These are phyloP conservation scores for Alternaria gaisen DNA, from an alignment of 2,329 filamentous ascomycete species.

Conservation along the genomic window DNA sequence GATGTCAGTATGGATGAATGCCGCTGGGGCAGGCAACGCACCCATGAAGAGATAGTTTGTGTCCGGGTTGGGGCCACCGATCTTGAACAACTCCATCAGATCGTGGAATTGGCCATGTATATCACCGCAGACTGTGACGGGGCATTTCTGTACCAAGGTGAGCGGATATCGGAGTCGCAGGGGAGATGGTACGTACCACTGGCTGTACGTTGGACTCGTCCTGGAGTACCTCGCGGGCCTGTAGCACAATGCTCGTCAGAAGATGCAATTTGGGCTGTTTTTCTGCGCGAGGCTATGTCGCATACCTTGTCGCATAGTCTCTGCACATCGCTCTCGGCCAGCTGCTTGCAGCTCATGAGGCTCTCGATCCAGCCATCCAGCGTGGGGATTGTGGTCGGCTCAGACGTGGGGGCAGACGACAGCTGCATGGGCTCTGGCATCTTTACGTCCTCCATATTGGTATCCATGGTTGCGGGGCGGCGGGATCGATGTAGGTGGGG, in stretches of 20 bases:
- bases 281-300: constrained; percentile 7
- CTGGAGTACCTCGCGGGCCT: constrained; percentile 96
- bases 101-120: constrained; percentile 99
- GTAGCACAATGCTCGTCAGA: constrained; percentile 26
- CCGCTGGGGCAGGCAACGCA: constrained; percentile 47
- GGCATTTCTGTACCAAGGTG: constrained; percentile 75
- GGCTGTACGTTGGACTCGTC: constrained; percentile 99
- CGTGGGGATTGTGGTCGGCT: constrained; percentile 89
- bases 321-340: constrained; percentile 93
- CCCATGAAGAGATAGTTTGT: constrained; percentile 99
- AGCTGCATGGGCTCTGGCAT: constrained; percentile 80
- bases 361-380: constrained; percentile 98
- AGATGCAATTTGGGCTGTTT: background rate
- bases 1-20: constrained; percentile 24
- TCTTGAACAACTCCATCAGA: constrained; percentile 99
- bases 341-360: constrained; percentile 98
- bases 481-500: constrained; percentile 30
- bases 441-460: constrained; percentile 98
- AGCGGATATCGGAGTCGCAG: constrained; percentile 17
- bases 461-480: constrained; percentile 75
- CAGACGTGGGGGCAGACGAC: constrained; percentile 71
- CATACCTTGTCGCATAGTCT: constrained; percentile 94
- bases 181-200: constrained; percentile 72
- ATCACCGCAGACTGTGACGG: constrained; percentile 97
- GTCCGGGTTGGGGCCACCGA: constrained; percentile 96